Evolutionary conservation across 2,329 filamentous ascomycete species (phyloP).

Genomic region (Scytalidium sp.): DNA sequence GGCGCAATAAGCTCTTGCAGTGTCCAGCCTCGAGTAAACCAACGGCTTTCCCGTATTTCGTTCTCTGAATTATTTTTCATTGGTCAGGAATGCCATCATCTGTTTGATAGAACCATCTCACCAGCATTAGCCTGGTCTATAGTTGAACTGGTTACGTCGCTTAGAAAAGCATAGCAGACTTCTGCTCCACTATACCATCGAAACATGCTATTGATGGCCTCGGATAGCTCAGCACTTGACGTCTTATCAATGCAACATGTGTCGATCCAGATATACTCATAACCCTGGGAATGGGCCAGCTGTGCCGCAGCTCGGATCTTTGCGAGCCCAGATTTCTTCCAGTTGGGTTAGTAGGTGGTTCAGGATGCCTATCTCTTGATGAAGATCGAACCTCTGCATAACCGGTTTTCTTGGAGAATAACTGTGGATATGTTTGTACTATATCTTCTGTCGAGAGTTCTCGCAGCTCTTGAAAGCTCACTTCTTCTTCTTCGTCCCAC

Average conservation of each 20-base stretch:
- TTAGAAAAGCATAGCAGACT: conserved; percentile 6
- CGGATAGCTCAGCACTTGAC: conserved; percentile 4
- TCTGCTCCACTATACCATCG: conserved; percentile 3
- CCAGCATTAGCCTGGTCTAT: background rate
- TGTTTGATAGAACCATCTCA: background rate
- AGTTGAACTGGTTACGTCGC: background rate
- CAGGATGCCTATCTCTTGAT: no score
- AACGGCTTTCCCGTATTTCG: no score
- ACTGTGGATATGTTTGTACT: no score
- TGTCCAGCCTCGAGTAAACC: no score
- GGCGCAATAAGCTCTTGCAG: conserved; percentile 7
- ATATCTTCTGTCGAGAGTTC: background rate
- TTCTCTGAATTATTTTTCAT: background rate
- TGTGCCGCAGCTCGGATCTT: background rate
- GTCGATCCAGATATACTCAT: conserved; percentile 4
- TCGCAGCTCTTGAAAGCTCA: background rate
- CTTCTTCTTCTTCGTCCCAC: background rate
- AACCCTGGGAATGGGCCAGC: background rate
- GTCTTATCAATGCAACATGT: conserved; percentile 10
- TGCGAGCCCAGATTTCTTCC: background rate
- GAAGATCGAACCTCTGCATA: no score
- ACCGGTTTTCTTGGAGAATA: no score
- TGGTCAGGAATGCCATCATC: background rate
- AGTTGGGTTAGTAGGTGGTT: background rate
- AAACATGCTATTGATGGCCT: conserved; percentile 9